Evolutionary conservation across 768 basidiomycete genomes (phyloP), one percentile per base, ranked within the genome.

Genomic region (Trametes villosa): DNA sequence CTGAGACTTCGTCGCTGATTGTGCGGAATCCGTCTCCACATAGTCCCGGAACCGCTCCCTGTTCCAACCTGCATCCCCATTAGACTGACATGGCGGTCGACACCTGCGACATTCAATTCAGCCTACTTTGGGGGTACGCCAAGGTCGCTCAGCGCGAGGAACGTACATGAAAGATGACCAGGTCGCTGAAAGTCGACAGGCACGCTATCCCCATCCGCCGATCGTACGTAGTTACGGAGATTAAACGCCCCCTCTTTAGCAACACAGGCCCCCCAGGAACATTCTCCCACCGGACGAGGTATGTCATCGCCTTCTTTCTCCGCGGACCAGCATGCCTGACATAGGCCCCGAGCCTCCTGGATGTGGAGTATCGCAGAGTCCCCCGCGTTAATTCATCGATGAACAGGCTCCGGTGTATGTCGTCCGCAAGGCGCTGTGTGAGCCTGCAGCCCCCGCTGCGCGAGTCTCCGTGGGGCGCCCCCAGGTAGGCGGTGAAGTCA

Each of bases 341-440:
- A 56, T 26, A 56, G 45, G 22, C 45, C 12, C 54, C 54, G 54
- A 47, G 33, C 54, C 54, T 56, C 33, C 22, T 56, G 54, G 33
- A 15, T 30, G 47, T 56, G 54, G 54, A 56, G 54, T 45, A 56
- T 56, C 54, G 47, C 13, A 24, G 20, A 13, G 33, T 2, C 13
- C 9, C 26, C 40, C 18, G 26, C 13, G 36, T 22, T n/a, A n/a
- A n/a, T n/a, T n/a, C n/a, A n/a, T n/a, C 36, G 13, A 38, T 1
- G 8, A 40, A 18, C 24, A 29, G 30, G 30, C 29, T 12, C 30
- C 26, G 42, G 40, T 53, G 42, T 22, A 45, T 26, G 27, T 9
- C n/a, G n/a, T n/a, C n/a, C n/a, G n/a, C n/a, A n/a, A n/a, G 9
- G 1, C 3, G n/a, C 22, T 26, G 11, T 20, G 20, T 12, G 29